Conservation (phyloP, 2,329 filamentous ascomycete genomes). For the Chrysosporium keratinophilum region DNA sequence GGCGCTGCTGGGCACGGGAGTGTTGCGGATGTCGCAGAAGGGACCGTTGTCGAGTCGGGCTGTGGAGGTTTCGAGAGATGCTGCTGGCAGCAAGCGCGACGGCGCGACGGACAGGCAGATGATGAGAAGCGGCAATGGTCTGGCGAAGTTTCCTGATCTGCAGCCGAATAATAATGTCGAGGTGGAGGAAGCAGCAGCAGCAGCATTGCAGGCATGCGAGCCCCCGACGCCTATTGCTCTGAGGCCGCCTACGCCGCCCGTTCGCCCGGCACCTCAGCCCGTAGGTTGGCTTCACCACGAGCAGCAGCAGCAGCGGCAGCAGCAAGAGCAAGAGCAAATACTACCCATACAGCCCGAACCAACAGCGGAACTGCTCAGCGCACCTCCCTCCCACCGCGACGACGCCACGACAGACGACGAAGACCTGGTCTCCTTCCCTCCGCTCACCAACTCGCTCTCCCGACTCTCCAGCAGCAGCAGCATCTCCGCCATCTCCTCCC, state of each 20-base stretch:
- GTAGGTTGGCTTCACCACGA: slow-evolving; percentile 13
- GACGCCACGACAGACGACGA: slow-evolving; percentile 77
- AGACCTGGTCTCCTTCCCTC: slow-evolving; percentile 57
- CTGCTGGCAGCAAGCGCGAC: background rate
- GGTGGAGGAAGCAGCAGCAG: background rate
- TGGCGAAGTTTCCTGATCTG: background rate
- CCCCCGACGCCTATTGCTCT: background rate
- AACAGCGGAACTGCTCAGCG: slow-evolving; percentile 23
- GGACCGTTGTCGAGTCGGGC: slow-evolving; percentile 5
- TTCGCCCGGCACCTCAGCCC: slow-evolving; percentile 10
- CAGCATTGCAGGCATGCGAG: background rate
- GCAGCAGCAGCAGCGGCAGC: background rate
- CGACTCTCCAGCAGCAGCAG: slow-evolving; percentile 30
- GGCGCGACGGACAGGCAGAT: background rate
- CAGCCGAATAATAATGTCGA: background rate
- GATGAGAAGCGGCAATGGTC: background rate
- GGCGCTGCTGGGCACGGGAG: slow-evolving; percentile 57
- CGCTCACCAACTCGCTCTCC: slow-evolving; percentile 16
- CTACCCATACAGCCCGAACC: background rate
- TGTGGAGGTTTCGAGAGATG: background rate
- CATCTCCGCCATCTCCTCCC: slow-evolving; percentile 17
- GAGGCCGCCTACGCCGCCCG: slow-evolving; percentile 9
- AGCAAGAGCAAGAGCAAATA: slow-evolving; percentile 20
- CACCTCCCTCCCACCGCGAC: slow-evolving; percentile 48
- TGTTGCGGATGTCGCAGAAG: slow-evolving; percentile 20